Percentiles rank a stretch among this genome's conserved stretches.
phyloP scores from a whole-genome alignment of 2,329 filamentous ascomycete genomes.

The Claviceps africana region DNA sequence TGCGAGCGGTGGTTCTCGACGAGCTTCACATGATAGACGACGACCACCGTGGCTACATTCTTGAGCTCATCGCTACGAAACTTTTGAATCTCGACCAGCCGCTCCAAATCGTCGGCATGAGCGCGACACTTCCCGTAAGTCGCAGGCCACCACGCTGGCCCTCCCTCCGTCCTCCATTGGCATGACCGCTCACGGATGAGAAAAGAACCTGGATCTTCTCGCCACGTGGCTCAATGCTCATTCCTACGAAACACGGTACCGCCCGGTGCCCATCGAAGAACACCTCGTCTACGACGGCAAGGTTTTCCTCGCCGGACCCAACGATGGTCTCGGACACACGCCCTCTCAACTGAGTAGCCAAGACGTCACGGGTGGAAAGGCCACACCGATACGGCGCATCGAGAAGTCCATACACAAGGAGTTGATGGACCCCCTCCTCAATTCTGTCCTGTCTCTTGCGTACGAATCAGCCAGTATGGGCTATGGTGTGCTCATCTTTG shows the following conservation, averaged over 20 bases:
- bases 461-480: conserved; percentile 54
- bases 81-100: conserved; percentile 51
- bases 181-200: not conserved
- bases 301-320: conserved; percentile 46
- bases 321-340: conserved; percentile 42
- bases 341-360: conserved; percentile 34
- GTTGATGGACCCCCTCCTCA: conserved; percentile 49
- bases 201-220: conserved; percentile 53
- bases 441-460: conserved; percentile 56
- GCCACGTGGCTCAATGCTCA: conserved; percentile 57
- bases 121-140: conserved; percentile 57
- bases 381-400: conserved; percentile 33
- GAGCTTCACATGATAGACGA: conserved; percentile 77
- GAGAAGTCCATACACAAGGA: conserved; percentile 44
- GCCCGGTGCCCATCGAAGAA: conserved; percentile 63
- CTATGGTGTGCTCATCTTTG: conserved; percentile 61
- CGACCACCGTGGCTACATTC: conserved; percentile 57
- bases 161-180: not conserved
- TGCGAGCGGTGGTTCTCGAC: conserved; percentile 57
- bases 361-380: conserved; percentile 20
- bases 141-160: not conserved
- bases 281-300: conserved; percentile 58
- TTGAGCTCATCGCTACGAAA: conserved; percentile 63
- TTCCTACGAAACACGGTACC: conserved; percentile 59
- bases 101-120: conserved; percentile 66